Evolutionary conservation across 495 filamentous ascomycete genomes (phyloP).

Genomic region (Penicillium diatomitis): DNA sequence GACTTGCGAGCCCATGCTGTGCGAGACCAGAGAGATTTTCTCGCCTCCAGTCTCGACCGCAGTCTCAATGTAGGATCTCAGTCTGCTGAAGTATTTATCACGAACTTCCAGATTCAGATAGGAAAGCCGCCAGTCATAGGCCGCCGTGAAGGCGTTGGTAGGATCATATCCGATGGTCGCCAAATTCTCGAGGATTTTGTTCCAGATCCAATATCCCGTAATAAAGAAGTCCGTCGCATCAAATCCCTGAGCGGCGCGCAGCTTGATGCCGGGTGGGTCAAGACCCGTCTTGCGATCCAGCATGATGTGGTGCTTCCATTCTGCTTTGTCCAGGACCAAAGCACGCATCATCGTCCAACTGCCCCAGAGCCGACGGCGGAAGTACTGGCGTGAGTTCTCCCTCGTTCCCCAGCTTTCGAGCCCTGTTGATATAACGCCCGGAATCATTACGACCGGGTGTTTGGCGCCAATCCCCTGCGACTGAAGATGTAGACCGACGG

Average conservation of each 20-base stretch:
- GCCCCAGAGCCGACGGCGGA: slow-evolving; percentile 88
- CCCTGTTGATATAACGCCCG: slow-evolving; percentile 94
- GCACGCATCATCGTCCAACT: slow-evolving; percentile 98
- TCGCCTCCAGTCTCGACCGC: slow-evolving; percentile 56
- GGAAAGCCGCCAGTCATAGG: slow-evolving; percentile 96
- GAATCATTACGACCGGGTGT: slow-evolving; percentile 93
- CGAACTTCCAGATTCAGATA: slow-evolving; percentile 80
- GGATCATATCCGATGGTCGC: slow-evolving; percentile 95
- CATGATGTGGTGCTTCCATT: slow-evolving; percentile 96
- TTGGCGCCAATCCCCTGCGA: slow-evolving; percentile 74
- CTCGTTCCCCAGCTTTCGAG: slow-evolving; percentile 94
- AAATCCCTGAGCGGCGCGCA: slow-evolving; percentile 92
- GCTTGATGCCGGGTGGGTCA: slow-evolving; percentile 85
- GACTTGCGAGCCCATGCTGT: slow-evolving; percentile 96
- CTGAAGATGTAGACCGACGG: slow-evolving; percentile 72
- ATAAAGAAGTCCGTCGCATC: slow-evolving; percentile 92
- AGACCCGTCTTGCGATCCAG: slow-evolving; percentile 84
- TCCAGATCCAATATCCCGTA: slow-evolving; percentile 96
- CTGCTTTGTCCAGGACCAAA: slow-evolving; percentile 81
- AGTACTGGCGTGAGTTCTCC: slow-evolving; percentile 73
- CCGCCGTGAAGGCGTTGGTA: slow-evolving; percentile 87
- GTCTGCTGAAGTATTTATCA: slow-evolving; percentile 84
- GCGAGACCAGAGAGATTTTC: slow-evolving; percentile 82
- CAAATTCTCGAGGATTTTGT: slow-evolving; percentile 93
- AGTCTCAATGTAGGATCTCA: slow-evolving; percentile 85